A percentile compares a stretch with the other conserved stretches of the same genome.
Conservation (phyloP, 345 rosid species). For the Eucalyptus virginea region DNA sequence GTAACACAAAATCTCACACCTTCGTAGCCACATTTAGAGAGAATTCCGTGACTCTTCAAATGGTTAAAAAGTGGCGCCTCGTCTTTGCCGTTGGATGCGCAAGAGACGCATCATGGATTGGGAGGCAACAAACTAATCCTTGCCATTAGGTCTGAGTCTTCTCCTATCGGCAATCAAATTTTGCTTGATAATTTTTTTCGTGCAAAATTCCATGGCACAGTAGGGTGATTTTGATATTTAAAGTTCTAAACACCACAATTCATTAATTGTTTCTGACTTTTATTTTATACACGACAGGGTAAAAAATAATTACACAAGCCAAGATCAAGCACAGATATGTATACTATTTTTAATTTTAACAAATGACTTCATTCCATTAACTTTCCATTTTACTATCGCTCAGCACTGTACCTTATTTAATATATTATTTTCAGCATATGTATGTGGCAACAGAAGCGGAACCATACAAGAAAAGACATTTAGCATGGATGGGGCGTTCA, state of each 20-base stretch:
- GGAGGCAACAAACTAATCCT: neutral
- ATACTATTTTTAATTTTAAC: no score
- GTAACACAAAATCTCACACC: neutral
- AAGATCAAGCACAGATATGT: neutral
- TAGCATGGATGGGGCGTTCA: neutral
- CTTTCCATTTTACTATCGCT: neutral
- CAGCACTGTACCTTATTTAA: neutral
- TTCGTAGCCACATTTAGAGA: neutral
- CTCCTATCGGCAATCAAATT: neutral
- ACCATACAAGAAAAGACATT: neutral
- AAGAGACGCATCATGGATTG: neutral
- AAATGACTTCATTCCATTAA: neutral
- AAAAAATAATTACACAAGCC: no score
- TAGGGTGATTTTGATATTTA: neutral
- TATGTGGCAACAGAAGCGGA: constrained; percentile 6
- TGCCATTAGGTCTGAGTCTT: neutral
- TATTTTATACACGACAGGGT: no score
- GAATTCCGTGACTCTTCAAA: neutral
- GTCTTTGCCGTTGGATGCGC: neutral
- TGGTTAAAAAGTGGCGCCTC: neutral
- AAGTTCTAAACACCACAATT: no score
- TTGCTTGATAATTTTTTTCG: neutral
- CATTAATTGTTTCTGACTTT: no score
- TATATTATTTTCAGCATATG: constrained; percentile 4
- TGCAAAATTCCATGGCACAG: neutral